Base-by-base conservation (phyloP, 2,329 filamentous ascomycete genomes). In the Penicillium sp. region DNA sequence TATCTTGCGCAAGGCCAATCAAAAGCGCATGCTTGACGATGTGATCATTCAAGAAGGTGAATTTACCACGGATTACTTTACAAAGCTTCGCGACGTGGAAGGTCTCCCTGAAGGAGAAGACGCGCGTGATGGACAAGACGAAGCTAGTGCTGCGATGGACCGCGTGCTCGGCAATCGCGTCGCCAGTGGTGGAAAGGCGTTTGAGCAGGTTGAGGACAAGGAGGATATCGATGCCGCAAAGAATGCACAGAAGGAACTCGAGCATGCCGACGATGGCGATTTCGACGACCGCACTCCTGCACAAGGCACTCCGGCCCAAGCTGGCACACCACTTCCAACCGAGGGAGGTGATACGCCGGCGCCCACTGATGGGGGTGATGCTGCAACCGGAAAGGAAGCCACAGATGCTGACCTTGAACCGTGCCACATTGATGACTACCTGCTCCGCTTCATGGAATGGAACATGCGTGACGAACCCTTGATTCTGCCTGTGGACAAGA, bases 31-130 rank as follows among this genome's bases (percentile, higher is more conserved):
- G 81, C 79, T 98, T 0, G 93, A 98, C 61, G 93, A 98, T 55
- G 89, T 98, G 6, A 90, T 98, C 48, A 98, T 98, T 57, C 94
- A 98, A 65, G 93, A 97, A 66, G 93, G 93, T 53, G 90, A 91
- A 57, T 98, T 98, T 67, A 98, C 91, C 0, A 98, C 93, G 0
- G 93, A 98, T 62, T 90, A 95, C 66, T 91, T 95, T 70, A 90
- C 90, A 60, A 89, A 85, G 59, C 75, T 87, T 27, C 41, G 41
- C 38, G 74, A 79, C 2, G 83, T 85, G 43, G 77, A 81, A 34
- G 86, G 88, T 51, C 83, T 87, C 43, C 75, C 88, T 26, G 80
- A 78, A 45, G 78, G 80, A 29, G 68, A 71, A 33, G 71, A 81
- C 25, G 32, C 41, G 8, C 76, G 79, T n/a, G 79, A 83, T 56